These are phyloP conservation scores for Alternaria viburni DNA, from an alignment of 2,329 filamentous ascomycete species.

Conservation along the genomic window DNA sequence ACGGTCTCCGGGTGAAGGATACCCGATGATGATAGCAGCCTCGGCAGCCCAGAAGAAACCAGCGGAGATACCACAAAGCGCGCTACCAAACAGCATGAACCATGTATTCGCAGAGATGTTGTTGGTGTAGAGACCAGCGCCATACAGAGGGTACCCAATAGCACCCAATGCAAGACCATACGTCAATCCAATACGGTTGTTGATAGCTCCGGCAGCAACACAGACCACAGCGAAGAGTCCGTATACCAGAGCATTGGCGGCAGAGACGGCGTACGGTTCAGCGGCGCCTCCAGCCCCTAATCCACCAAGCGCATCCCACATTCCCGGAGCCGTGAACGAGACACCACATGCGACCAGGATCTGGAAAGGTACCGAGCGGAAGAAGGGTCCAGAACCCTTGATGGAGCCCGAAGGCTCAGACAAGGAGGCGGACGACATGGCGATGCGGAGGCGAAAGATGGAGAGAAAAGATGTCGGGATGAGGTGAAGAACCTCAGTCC, in stretches of 20 bases:
- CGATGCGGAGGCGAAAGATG: neutral
- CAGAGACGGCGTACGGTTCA: constrained; percentile 42
- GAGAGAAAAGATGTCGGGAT: neutral
- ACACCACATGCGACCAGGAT: constrained; percentile 44
- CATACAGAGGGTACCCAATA: constrained; percentile 51
- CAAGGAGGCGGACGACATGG: constrained; percentile 18
- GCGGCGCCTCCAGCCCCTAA: constrained; percentile 43
- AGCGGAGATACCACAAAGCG: constrained; percentile 48
- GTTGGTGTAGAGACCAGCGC: constrained; percentile 51
- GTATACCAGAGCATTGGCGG: constrained; percentile 43
- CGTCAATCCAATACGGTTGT: constrained; percentile 45
- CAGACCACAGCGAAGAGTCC: constrained; percentile 43
- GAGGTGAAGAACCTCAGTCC: neutral
- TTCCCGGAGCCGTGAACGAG: constrained; percentile 43
- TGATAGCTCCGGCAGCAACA: constrained; percentile 45
- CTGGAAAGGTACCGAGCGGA: constrained; percentile 43
- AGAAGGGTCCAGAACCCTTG: constrained; percentile 29
- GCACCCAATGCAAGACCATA: constrained; percentile 52
- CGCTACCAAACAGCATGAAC: constrained; percentile 50
- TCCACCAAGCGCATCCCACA: constrained; percentile 45
- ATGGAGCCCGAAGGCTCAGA: constrained; percentile 18
- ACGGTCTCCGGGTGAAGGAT: constrained; percentile 46
- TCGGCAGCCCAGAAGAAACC: constrained; percentile 54
- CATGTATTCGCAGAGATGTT: constrained; percentile 48
- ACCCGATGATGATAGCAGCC: constrained; percentile 51